Percentiles rank a stretch among this genome's conserved stretches.
phyloP scores from a whole-genome alignment of 331 rosid species.

The Prunus yedoensis region DNA sequence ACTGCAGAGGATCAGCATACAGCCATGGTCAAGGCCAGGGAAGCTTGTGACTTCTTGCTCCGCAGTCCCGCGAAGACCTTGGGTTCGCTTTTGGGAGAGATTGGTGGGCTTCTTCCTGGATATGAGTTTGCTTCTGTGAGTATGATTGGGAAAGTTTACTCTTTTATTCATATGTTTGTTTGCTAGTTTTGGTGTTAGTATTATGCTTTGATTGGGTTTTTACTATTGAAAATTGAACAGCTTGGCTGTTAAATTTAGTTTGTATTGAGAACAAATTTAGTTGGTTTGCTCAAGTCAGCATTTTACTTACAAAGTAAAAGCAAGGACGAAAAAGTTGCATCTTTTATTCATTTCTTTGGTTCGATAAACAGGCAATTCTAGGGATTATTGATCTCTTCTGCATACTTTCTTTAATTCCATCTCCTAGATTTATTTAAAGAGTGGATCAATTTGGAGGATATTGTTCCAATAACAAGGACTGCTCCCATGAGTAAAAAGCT shows the following conservation, averaged over 20 bases:
- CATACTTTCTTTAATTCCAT: not conserved
- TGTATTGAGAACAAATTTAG: not conserved
- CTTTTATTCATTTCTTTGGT: no score
- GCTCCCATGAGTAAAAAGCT: not conserved
- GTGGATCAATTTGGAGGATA: not conserved
- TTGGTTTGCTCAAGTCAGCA: slow-evolving; percentile 1
- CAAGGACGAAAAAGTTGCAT: no score
- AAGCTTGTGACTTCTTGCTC: slow-evolving; percentile 63
- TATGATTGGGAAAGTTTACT: slow-evolving; percentile 9
- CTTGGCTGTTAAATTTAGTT: not conserved
- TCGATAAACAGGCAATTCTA: no score
- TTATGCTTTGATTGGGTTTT: not conserved
- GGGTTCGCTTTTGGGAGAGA: slow-evolving; percentile 56
- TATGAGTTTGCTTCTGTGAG: slow-evolving; percentile 91
- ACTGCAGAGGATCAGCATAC: slow-evolving; percentile 85
- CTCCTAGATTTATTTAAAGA: not conserved
- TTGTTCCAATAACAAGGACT: not conserved
- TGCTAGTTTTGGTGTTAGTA: no score
- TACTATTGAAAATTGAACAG: not conserved
- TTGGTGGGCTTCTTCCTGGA: slow-evolving; percentile 71
- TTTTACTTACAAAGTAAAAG: not conserved
- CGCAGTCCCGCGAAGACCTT: slow-evolving; percentile 47
- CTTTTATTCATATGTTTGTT: not conserved
- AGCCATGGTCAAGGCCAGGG: slow-evolving; percentile 74
- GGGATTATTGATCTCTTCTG: not conserved